phyloP scores from a whole-genome alignment of 306 rosid genomes.

The Rosa rugosa region DNA sequence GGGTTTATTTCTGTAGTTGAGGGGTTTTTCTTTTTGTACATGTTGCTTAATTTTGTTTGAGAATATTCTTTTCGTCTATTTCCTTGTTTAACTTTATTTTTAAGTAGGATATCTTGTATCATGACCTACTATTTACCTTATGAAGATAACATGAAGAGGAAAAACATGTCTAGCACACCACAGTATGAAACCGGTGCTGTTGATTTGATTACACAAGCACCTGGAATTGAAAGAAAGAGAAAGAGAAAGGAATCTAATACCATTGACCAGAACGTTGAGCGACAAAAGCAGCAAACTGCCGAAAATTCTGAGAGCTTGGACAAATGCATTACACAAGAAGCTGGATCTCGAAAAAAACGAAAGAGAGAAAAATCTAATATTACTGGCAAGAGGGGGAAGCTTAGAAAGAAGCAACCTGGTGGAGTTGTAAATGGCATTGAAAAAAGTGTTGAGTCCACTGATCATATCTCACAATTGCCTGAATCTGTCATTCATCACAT shows the following conservation, averaged over 20 bases:
- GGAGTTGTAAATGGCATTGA: not conserved
- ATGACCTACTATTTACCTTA: not conserved
- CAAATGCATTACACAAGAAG: not conserved
- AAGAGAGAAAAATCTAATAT: not conserved
- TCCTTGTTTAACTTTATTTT: not conserved
- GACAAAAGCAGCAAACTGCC: not conserved
- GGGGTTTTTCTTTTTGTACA: not conserved
- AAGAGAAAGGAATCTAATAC: not conserved
- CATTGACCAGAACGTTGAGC: not conserved
- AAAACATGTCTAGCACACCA: not conserved
- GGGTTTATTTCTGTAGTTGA: not conserved
- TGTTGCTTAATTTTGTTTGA: not conserved
- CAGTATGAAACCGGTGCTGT: not conserved
- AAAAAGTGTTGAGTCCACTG: not conserved
- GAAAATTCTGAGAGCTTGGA: not conserved
- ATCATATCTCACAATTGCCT: conserved; percentile 35
- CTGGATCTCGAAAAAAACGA: conserved; percentile 1
- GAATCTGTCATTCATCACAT: conserved; percentile 49
- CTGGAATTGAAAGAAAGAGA: conserved; percentile 6
- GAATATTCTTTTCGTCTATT: not conserved
- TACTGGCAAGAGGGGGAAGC: not conserved
- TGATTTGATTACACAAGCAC: not conserved
- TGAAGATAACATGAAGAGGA: conserved; percentile 1
- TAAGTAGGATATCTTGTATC: not conserved
- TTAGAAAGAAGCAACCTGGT: not conserved